Evolutionary conservation across 345 rosid genomes (phyloP), one percentile per base, ranked within the genome.

Genomic region (Pistacia integerrima): DNA sequence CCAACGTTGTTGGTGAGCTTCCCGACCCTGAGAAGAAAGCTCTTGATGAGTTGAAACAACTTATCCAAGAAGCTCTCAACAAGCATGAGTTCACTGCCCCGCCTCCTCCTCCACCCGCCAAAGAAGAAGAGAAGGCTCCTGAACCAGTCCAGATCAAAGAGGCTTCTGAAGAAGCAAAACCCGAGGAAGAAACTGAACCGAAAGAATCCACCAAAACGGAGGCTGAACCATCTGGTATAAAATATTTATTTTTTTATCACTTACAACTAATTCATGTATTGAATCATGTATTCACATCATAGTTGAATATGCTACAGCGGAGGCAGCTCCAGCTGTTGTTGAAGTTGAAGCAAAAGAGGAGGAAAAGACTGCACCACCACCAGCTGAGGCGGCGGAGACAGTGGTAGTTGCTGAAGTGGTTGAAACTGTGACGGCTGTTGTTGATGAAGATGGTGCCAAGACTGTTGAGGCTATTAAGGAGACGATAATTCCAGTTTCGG

Each of bases 391-490:
- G 13, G 72, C 65, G 7, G 75, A 73, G 38, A 63, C 79, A 2
- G 85, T 25, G 35, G 76, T 60, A 41, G 82, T 70, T 25, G 76
- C 70, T n/a, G 83, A 67, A 77, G 89, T 58, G 59, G 86, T 66
- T 63, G 89, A 85, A 80, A 88, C 82, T 54, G 77, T 85, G 59
- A 52, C 89, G 0, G 65, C 78, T 12, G 87, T 85, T 9, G 97
- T 85, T 9, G 97, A 91, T 1, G 97, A 90, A 48, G 97, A 94
- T 17, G 97, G 94, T 55, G 83, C 96, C 80, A 92, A 90, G 80
- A 90, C 92, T 0, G 97, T 92, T 1, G 98, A 94, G 81, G 97
- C 93, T 33, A 91, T 94, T 46, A 91, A 92, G 75, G 98, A 94
- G 81, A 87, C 97, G 0, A 87, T 94, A 7, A 90, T 92, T 7